phyloP scores from a whole-genome alignment of 192 early-diverging fungal genomes.

The Chytriomyces hyalinus region DNA sequence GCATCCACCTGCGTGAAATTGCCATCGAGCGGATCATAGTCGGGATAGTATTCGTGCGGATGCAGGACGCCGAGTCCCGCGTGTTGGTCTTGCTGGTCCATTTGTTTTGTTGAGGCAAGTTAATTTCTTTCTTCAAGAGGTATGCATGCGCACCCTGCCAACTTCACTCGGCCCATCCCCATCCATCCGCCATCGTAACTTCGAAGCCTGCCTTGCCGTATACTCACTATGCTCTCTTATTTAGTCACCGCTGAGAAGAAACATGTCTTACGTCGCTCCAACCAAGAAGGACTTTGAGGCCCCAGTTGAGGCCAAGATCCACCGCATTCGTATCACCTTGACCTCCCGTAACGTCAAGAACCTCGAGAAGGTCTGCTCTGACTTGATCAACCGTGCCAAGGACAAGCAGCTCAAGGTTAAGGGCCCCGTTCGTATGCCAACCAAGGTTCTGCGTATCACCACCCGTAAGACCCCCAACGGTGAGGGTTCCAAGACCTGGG shows the following conservation, averaged over 20 bases:
- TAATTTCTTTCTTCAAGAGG: too few species aligned
- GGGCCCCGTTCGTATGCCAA: slow-evolving; percentile 99
- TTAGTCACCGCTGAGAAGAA: slow-evolving; percentile 34
- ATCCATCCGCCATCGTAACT: not conserved
- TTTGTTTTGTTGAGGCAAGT: not conserved
- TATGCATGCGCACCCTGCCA: too few species aligned
- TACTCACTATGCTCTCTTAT: too few species aligned
- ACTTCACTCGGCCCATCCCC: too few species aligned
- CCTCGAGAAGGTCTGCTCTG: slow-evolving; percentile 98
- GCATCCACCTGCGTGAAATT: not conserved
- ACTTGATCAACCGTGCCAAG: slow-evolving; percentile 97
- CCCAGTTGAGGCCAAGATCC: slow-evolving; percentile 72
- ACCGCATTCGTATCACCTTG: slow-evolving; percentile 99
- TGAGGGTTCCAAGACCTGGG: slow-evolving; percentile 99
- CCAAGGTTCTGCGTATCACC: slow-evolving; percentile 97
- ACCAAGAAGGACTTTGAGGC: slow-evolving; percentile 59
- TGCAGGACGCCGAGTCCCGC: slow-evolving; percentile 6
- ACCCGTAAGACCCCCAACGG: slow-evolving; percentile 99
- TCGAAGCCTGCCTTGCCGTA: not conserved
- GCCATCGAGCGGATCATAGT: not conserved
- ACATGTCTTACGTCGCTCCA: slow-evolving; percentile 55
- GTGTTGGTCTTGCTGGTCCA: not conserved
- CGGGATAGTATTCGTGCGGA: not conserved
- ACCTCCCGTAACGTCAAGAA: slow-evolving; percentile 98
- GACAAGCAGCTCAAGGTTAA: slow-evolving; percentile 99